Conservation (phyloP, 805 yeast genomes). For the Wickerhamomyces mucosus region DNA sequence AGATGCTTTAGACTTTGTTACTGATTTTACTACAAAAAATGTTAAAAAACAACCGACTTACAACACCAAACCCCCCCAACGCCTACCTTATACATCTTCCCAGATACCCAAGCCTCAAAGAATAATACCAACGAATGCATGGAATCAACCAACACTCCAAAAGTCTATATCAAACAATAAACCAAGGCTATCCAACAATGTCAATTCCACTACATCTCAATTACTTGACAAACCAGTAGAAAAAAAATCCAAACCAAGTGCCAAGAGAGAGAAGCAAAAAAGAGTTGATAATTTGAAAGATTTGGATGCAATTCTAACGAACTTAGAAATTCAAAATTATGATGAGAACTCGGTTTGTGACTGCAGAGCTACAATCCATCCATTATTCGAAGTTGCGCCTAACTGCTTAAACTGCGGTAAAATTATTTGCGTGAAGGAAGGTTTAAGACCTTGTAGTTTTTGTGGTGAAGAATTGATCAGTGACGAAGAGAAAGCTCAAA, state of each 20-base stretch:
- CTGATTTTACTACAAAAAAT: conserved; percentile 27
- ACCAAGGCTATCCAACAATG: conserved; percentile 10
- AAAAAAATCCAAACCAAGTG: conserved; percentile 20
- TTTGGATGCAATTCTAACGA: conserved; percentile 50
- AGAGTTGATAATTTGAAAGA: conserved; percentile 52
- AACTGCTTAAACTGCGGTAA: conserved; percentile 93
- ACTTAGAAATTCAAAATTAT: conserved; percentile 33
- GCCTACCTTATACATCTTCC: neutral
- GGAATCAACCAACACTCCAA: conserved; percentile 8
- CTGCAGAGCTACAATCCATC: conserved; percentile 85
- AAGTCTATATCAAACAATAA: conserved; percentile 2
- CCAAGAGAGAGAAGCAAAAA: conserved; percentile 27
- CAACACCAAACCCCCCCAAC: neutral
- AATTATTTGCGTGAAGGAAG: conserved; percentile 84
- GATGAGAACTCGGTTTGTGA: conserved; percentile 39
- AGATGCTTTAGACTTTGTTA: conserved; percentile 37
- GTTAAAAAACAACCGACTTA: conserved; percentile 2
- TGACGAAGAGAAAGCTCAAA: conserved; percentile 49
- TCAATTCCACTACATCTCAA: conserved; percentile 37
- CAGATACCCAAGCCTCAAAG: conserved; percentile 1
- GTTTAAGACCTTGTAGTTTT: conserved; percentile 79
- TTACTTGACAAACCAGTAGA: conserved; percentile 32
- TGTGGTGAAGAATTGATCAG: conserved; percentile 67
- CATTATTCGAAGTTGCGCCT: conserved; percentile 82
- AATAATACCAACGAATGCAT: conserved; percentile 5